Evolutionary conservation across 1,284 basidiomycete genomes (phyloP), one percentile per base, ranked within the genome.

Genomic region (Prillingera fragicola): DNA sequence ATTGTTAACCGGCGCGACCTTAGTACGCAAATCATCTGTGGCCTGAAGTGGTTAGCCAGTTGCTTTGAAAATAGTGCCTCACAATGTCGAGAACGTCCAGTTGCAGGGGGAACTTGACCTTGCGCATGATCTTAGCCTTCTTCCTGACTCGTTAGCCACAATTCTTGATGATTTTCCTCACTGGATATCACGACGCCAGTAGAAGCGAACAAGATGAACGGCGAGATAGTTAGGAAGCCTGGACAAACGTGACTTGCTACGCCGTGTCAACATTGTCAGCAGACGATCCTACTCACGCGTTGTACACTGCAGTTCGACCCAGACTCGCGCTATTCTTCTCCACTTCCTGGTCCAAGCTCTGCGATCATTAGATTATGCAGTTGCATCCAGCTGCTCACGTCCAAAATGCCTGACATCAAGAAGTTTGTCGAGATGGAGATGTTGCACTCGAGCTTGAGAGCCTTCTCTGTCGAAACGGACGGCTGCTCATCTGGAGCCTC

Each of bases 71-170:
- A 1, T 24, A 18, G 5, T 12, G 5, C 50, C 62, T 44, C 23
- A 63, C 79, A 31, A 96, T 76, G 35, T 94, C 89, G 21, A 86
- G 71, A 0, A 84, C 85, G 59, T 98, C 92, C 34, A 92, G 82
- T 59, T 94, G 73, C 24, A 69, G 43, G 2, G 69, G 84, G 71
- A 95, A 97, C 70, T 92, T 95, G 54, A 97, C 92, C 75, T 86
- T 88, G 47, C 91, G 82, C 87, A 92, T 87, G 64, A 92, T 90
- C 73, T 92, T 92, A 1, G 87, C 81, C 62, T 91, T 92, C 74
- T 89, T 91, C 47, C 60, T 60, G 29, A 4, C 18, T 12, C 18
- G 29, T 31, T 17, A 31, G 29, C 29, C 18, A 13, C n/a, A 9
- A 26, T 14, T 7, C 18, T n/a, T 14, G 5, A 27, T 15, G 24